Conservation (phyloP, 2,329 filamentous ascomycete species). For the Plenodomus lindquistii region DNA sequence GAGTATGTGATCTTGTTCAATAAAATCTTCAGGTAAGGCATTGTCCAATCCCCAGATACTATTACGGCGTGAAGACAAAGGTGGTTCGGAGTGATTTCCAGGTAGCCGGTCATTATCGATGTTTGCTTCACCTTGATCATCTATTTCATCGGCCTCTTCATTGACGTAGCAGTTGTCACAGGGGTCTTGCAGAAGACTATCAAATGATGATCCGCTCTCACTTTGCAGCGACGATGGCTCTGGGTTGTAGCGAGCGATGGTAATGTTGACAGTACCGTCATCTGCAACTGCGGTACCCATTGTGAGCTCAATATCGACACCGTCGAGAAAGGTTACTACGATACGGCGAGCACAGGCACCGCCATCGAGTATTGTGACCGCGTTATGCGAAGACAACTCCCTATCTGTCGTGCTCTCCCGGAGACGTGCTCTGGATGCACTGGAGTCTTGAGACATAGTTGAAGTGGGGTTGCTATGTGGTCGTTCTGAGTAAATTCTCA, state of each 20-base stretch:
- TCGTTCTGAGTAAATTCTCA: too few relatives aligned
- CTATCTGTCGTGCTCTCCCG: not conserved
- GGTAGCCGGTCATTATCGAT: too few relatives aligned
- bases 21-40: not conserved
- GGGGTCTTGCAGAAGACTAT: not conserved
- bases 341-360: not conserved
- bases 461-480: too few relatives aligned
- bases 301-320: not conserved
- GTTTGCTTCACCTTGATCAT: too few relatives aligned
- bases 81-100: too few relatives aligned
- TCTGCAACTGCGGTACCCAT: not conserved
- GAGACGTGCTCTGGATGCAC: not conserved
- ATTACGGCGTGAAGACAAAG: not conserved
- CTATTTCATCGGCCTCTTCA: too few relatives aligned
- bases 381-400: not conserved
- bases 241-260: not conserved
- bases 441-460: not conserved
- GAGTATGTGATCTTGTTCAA: not conserved
- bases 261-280: not conserved
- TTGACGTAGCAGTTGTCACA: not conserved
- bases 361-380: not conserved
- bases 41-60: not conserved
- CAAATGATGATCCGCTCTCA: not conserved
- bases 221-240: too few relatives aligned
- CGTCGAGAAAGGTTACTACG: not conserved